These are phyloP conservation scores for Gymnopilus junonius DNA, from an alignment of 768 basidiomycete species.

Conservation along the genomic window DNA sequence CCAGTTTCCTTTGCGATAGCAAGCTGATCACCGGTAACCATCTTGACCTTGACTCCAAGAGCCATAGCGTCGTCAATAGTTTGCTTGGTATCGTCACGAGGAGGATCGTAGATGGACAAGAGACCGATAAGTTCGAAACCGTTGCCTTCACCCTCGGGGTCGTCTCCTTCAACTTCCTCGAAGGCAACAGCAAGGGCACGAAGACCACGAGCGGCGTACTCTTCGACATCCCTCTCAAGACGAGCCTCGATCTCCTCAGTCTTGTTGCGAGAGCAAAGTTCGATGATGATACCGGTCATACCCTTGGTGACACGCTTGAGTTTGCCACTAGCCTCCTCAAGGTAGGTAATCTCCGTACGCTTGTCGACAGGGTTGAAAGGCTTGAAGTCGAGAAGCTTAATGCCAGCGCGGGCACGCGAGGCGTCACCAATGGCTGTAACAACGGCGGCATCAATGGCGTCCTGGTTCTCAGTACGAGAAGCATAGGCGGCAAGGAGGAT, in stretches of 20 bases:
- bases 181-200: constrained; percentile 96
- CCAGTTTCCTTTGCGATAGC: constrained; percentile 99
- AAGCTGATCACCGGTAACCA: constrained; percentile 99
- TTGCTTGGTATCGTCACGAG: constrained; percentile 97
- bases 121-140: constrained; percentile 98
- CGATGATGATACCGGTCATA: constrained; percentile 99
- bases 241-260: constrained; percentile 88
- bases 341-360: constrained; percentile 98
- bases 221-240: constrained; percentile 95
- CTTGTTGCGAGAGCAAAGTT: constrained; percentile 97
- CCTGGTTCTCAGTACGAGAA: constrained; percentile 98
- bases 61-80: constrained; percentile 96
- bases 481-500: constrained; percentile 95
- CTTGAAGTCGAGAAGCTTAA: constrained; percentile 98
- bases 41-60: constrained; percentile 98
- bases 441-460: constrained; percentile 92
- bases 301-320: constrained; percentile 99
- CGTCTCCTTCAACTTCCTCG: constrained; percentile 88
- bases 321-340: constrained; percentile 91
- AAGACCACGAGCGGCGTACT: constrained; percentile 94
- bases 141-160: constrained; percentile 87
- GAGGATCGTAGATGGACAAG: constrained; percentile 96
- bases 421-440: constrained; percentile 78
- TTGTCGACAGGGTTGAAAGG: constrained; percentile 99
- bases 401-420: constrained; percentile 81